Base-by-base conservation (phyloP, 2,329 filamentous ascomycete genomes). In the Sporothrix humicola region DNA sequence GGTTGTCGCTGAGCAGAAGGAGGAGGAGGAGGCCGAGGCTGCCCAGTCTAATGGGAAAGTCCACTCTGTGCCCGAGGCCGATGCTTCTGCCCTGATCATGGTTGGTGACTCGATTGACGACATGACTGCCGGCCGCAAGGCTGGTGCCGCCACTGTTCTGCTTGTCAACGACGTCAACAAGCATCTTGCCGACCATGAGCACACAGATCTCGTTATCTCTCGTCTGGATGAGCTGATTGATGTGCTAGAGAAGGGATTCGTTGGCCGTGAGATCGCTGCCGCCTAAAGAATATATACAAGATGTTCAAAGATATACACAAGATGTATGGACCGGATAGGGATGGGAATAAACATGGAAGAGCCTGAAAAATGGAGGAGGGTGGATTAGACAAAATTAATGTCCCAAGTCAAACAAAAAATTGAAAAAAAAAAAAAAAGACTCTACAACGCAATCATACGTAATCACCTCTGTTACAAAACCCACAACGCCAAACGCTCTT, bases 111-210 rank as follows among this genome's bases (percentile, higher is more conserved):
- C 91, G 17, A 89, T 97, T 72, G 96, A 98, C 81, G 96, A 99
- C 80, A 97, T 98, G 89, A 93, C 91, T 8, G 94, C 95, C 0
- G 95, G 96, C 0, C 88, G 91, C 74, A 86, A 86, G 71, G 95
- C 95, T 0, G 95, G 95, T 0, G 93, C 95, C 0, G 92, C 94
- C 48, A 98, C 96, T 0, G 94, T 98, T n/a, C 80, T 98, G 79
- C 73, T 99, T 61, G 87, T 92, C 17, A 97, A 97, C 79, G 89
- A 93, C n/a, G 90, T 87, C n/a, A 97, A 97, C 79, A 82, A 81
- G 72, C 86, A 91, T 76, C 80, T 97, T 73, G 88, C 86, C 8
- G 85, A 88, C 31, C 92, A 97, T 79, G 87, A 90, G 76, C 89
- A 94, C 80, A 97, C 93, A 0, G 93, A 97, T 81, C 78, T 95